Evolutionary conservation across 768 basidiomycete genomes (phyloP).

Genomic region (Astraeus odoratus): DNA sequence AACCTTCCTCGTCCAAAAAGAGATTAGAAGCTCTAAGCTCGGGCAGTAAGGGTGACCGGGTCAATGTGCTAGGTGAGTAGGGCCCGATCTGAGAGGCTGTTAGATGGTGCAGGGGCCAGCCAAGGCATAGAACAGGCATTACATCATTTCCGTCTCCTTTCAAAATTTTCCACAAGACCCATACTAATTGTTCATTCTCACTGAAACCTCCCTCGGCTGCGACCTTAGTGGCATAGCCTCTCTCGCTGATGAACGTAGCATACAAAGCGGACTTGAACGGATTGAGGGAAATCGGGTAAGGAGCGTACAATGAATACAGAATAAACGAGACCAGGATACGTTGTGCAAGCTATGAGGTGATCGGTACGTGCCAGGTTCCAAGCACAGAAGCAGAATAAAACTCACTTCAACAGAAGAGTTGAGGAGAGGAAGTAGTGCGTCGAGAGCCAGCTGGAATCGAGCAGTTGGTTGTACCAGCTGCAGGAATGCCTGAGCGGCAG

Average conservation of each 20-base stretch:
- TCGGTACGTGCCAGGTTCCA: constrained; percentile 9
- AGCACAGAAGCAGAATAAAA: constrained; percentile 12
- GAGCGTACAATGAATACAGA: constrained; percentile 72
- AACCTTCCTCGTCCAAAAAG: constrained; percentile 57
- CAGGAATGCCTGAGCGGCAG: constrained; percentile 66
- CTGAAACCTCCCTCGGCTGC: constrained; percentile 43
- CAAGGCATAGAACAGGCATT: neutral
- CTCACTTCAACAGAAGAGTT: constrained; percentile 52
- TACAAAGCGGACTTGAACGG: constrained; percentile 74
- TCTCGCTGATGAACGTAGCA: constrained; percentile 61
- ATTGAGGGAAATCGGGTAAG: constrained; percentile 73
- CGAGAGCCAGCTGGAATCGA: constrained; percentile 79
- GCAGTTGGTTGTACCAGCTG: constrained; percentile 70
- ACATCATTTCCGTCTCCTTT: constrained; percentile 81
- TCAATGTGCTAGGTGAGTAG: constrained; percentile 69
- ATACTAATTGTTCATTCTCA: constrained; percentile 71
- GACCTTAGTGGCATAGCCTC: constrained; percentile 49
- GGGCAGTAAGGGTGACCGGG: constrained; percentile 67
- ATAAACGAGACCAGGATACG: constrained; percentile 76
- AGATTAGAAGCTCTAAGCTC: constrained; percentile 70
- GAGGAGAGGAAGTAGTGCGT: constrained; percentile 71
- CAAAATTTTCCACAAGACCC: constrained; percentile 84
- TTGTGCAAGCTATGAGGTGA: constrained; percentile 47
- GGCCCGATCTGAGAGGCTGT: constrained; percentile 59
- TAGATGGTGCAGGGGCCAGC: constrained; percentile 3